These are phyloP conservation scores for Citrullus colocynthis DNA, from an alignment of 306 rosid genomes.

Conservation along the genomic window DNA sequence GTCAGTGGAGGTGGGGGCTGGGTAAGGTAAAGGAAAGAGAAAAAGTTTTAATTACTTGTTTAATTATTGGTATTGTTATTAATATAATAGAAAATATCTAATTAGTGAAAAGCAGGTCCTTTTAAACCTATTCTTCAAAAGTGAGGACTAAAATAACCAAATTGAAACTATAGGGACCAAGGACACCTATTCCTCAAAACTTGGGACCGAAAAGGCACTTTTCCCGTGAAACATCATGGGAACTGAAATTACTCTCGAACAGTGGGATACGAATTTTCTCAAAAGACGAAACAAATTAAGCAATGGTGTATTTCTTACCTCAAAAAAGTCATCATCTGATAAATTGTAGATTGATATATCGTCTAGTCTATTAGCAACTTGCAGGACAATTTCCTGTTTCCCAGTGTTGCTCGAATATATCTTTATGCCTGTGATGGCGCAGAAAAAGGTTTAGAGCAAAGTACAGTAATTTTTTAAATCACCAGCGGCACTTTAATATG, in stretches of 20 bases:
- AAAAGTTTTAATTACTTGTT: too few species aligned
- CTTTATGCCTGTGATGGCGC: conserved; percentile 35
- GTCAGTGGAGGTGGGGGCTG: too few species aligned
- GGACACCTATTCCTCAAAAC: too few species aligned
- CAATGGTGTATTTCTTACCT: conserved; percentile 29
- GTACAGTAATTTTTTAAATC: not conserved
- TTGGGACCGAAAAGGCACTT: too few species aligned
- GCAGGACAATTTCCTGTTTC: conserved; percentile 32
- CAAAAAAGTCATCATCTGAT: conserved; percentile 56
- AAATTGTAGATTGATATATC: conserved; percentile 38
- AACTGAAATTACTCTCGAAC: not conserved
- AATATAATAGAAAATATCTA: too few species aligned
- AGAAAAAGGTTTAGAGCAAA: not conserved
- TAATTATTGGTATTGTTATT: too few species aligned
- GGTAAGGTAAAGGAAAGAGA: too few species aligned
- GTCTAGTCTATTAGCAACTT: conserved; percentile 27
- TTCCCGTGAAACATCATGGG: not conserved
- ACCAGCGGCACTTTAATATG: not conserved
- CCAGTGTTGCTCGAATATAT: conserved; percentile 17
- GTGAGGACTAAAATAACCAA: too few species aligned
- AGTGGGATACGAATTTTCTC: not conserved
- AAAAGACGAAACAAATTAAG: not conserved
- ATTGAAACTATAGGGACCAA: too few species aligned
- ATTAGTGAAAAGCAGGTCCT: too few species aligned
- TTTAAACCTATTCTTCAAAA: too few species aligned